phyloP scores from a whole-genome alignment of 2,329 filamentous ascomycete genomes.

The Biscogniauxia marginata region DNA sequence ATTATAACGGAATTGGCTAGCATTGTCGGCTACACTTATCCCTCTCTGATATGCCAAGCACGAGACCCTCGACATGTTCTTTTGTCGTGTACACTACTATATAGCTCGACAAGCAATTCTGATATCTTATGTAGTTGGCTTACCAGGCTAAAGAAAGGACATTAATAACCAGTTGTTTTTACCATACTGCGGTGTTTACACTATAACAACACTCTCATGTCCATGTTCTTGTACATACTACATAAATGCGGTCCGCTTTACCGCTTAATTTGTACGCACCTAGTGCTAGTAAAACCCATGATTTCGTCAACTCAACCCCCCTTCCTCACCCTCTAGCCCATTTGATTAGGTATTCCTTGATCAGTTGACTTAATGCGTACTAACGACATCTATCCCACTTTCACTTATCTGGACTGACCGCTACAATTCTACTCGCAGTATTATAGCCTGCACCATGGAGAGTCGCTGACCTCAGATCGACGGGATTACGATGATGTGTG shows the following conservation, averaged over 20 bases:
- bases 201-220: no score
- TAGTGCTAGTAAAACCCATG: background rate
- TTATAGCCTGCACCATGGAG: background rate
- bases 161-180: no score
- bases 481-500: background rate
- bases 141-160: no score
- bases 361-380: background rate
- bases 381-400: background rate
- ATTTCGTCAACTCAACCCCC: background rate
- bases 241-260: background rate
- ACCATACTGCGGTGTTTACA: no score
- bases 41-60: background rate
- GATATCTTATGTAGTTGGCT: no score
- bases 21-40: background rate
- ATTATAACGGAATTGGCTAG: background rate
- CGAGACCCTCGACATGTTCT: background rate
- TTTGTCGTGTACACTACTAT: no score
- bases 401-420: background rate
- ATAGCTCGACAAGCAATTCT: no score
- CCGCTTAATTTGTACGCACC: background rate
- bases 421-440: background rate
- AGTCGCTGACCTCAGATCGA: background rate
- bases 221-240: no score
- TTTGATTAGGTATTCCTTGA: no score
- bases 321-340: background rate